Evolutionary conservation across 768 basidiomycete species (phyloP), one percentile per base, ranked within the genome.

Genomic region (Podaxis sp.): DNA sequence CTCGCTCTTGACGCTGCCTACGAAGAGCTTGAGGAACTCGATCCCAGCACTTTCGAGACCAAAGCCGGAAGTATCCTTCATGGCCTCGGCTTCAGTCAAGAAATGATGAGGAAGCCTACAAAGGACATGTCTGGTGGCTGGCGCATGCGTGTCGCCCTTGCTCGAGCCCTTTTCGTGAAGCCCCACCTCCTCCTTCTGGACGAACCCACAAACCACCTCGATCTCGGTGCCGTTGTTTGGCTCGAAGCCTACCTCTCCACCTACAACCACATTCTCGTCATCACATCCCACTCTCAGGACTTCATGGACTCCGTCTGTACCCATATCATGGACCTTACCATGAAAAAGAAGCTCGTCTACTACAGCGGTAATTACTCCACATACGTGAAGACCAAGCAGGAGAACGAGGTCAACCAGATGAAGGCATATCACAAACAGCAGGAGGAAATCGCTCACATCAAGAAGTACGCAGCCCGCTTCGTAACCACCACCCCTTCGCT

Each of bases 401-500:
- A 99, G 82, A 99, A 99, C 79, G 96, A 99, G 80, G 89, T 95
- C 71, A 99, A 98, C 75, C 95, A 97, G 79, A 97, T 98, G 95
- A 99, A 99, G 82, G 97, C 96, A 55, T 99, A 98, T 75, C 70
- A 87, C 68, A 99, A 99, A 76, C 96, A 99, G 72, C 96, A 99
- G 73, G 96, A 99, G 50, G 96, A 98, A 76, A 98, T 98, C 67
- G 85, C 85, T 23, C 96, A 99, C 75, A 98, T 98, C 76, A 98
- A 98, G 78, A 94, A 96, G 95, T 95, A 70, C 57, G 83, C 57
- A 7, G 48, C 38, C 16, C 47, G 56, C 55, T 50, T 42, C 32
- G 16, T 37, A 32, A 27, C 62, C 21, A 40, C 16, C 51, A 44
- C 25, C 27, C 27, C 27, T 1, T 64, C 16, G 44, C 65, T 67